Conservation (phyloP, 768 basidiomycete species). For the Xanthoconium purpureum region DNA sequence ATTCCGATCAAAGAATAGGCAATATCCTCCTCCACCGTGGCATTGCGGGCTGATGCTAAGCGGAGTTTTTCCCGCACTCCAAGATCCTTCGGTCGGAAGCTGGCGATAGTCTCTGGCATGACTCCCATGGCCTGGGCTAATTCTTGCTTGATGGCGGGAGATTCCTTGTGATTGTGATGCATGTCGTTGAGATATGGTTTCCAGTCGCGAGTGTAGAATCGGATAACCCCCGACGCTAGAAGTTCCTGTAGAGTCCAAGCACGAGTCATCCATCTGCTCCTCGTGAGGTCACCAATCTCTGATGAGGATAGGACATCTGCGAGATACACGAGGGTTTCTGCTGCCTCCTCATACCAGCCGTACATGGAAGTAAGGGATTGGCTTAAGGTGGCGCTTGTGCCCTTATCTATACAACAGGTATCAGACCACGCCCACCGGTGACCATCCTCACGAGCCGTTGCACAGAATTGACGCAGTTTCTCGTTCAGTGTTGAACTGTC, state of each 20-base stretch:
- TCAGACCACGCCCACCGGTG: not conserved
- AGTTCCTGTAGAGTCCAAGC: not conserved
- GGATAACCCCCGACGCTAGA: conserved; percentile 7
- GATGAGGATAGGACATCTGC: not conserved
- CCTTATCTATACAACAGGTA: not conserved
- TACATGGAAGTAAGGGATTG: not conserved
- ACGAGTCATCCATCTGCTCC: not conserved
- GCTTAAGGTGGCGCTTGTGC: not conserved
- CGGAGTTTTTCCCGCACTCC: conserved; percentile 9
- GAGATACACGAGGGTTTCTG: not conserved
- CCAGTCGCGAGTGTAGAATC: conserved; percentile 10
- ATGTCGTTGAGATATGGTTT: conserved; percentile 6
- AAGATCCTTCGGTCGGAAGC: conserved; percentile 2
- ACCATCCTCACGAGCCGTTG: not conserved
- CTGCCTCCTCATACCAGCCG: not conserved
- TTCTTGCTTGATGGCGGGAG: conserved; percentile 6
- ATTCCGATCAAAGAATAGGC: conserved; percentile 13
- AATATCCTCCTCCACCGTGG: conserved; percentile 4
- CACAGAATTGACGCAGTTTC: not conserved
- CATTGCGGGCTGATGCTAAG: conserved; percentile 8
- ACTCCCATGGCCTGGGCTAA: conserved; percentile 6
- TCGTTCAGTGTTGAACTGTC: not conserved
- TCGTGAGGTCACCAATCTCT: not conserved
- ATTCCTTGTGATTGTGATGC: conserved; percentile 6
- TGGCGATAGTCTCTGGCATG: not conserved